phyloP scores from a whole-genome alignment of 1,284 basidiomycete species.

The Porogramme epimiltina region DNA sequence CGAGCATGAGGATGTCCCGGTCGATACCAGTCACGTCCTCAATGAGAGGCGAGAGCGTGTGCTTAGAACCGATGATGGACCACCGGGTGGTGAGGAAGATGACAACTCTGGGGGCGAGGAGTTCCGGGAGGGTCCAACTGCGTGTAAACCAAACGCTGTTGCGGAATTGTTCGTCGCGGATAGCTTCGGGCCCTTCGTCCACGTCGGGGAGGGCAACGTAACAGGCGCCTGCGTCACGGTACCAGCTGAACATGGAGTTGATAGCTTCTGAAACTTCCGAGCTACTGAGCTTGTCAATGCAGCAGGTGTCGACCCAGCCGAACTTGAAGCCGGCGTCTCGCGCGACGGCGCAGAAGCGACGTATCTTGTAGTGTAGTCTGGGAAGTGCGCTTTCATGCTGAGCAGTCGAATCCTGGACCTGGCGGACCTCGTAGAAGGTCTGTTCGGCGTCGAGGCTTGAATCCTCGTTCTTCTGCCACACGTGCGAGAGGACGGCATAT shows the following conservation, averaged over 20 bases:
- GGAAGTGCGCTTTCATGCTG: too few relatives aligned
- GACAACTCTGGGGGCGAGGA: constrained; percentile 3
- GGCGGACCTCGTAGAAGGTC: too few relatives aligned
- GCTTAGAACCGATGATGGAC: constrained; percentile 4
- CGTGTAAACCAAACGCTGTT: constrained; percentile 3
- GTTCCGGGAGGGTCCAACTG: constrained; percentile 9
- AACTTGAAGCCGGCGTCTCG: background rate
- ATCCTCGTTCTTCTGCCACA: too few relatives aligned
- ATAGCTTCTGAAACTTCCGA: too few relatives aligned
- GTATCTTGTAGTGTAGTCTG: background rate
- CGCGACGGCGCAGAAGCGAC: background rate
- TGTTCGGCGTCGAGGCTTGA: too few relatives aligned
- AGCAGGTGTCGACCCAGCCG: background rate
- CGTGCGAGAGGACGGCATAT: too few relatives aligned
- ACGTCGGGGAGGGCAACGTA: background rate
- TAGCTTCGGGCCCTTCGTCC: too few relatives aligned
- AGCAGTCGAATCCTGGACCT: too few relatives aligned
- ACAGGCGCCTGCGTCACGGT: background rate
- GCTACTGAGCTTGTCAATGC: background rate
- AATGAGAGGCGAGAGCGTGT: background rate
- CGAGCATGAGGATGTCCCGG: background rate
- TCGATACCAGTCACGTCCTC: constrained; percentile 4
- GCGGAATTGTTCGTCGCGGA: constrained; percentile 12
- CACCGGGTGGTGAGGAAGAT: constrained; percentile 7
- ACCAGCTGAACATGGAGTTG: background rate